Evolutionary conservation across 371 early-diverging fungal species (phyloP).

Genomic region (Synchytrium microbalum): DNA sequence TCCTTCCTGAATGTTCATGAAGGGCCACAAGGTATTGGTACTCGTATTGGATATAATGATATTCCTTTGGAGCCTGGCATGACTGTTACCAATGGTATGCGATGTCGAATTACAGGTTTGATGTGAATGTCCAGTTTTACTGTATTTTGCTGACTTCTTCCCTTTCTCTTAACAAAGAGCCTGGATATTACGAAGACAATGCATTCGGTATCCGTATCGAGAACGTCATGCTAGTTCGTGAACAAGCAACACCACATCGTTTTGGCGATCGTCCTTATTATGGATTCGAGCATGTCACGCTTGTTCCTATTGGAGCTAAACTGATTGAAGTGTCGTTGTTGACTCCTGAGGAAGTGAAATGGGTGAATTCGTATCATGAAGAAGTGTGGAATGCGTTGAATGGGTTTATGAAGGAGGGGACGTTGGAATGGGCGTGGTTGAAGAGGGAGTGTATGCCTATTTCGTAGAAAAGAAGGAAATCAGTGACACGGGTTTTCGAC

Average conservation of each 20-base stretch:
- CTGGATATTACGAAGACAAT: conserved; percentile 97
- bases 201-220: conserved; percentile 98
- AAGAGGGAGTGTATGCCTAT: conserved; percentile 15
- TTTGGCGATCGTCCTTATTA: conserved; percentile 73
- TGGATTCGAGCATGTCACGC: conserved; percentile 87
- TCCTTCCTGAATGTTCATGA: conserved; percentile 98
- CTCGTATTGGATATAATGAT: conserved; percentile 63
- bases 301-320: conserved; percentile 72
- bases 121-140: background rate
- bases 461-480: too few relatives aligned
- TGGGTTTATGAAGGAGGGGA: conserved; percentile 59
- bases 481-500: too few relatives aligned
- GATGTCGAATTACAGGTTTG: background rate
- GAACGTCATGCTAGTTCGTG: conserved; percentile 60
- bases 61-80: conserved; percentile 71
- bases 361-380: conserved; percentile 81
- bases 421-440: conserved; percentile 69
- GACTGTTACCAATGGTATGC: conserved; percentile 77
- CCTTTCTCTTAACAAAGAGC: conserved; percentile 50
- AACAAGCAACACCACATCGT: conserved; percentile 46
- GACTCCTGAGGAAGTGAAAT: conserved; percentile 61
- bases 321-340: conserved; percentile 63
- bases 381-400: conserved; percentile 64
- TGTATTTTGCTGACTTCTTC: background rate
- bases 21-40: conserved; percentile 92